Base-by-base conservation (phyloP, 805 yeast species). In the Candida boleticola region DNA sequence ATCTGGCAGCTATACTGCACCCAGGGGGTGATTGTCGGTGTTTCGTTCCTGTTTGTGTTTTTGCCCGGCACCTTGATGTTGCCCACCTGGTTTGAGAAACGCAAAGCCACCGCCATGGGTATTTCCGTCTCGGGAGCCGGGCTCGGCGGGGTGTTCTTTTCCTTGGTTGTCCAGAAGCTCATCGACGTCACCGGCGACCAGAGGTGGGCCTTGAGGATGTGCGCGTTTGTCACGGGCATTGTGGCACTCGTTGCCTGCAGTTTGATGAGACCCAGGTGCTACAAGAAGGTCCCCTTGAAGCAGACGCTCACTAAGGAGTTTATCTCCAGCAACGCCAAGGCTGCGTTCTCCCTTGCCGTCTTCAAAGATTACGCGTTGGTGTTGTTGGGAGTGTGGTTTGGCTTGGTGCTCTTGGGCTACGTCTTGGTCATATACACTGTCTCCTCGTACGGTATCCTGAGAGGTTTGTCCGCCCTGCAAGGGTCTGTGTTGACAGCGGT, bases 1-100 rank as follows among this genome's bases (percentile, higher is more conserved):
- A 51, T 71, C 10, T 78, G 81, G 80, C 80, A 78, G 46, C 48
- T 78, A 10, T 74, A 64, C 52, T 54, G 77, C 41, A 69, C 80
- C 5, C 82, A 78, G 53, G 83, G 83, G 2, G 49, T 77, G 3
- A 49, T 75, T 18, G 68, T 68, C 27, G 82, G 82, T 2, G 41
- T 74, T 13, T 74, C 80, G n/a, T 64, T 73, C 26, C 70, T 73
- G 3, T 48, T 74, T 23, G 51, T 72, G 17, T 74, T 65, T 45
- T 52, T 74, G 3, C 74, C 78, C 1, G 67, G 74, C 1, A 62
- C 75, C 29, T 51, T 74, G 16, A 57, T 74, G 3, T 50, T 76
- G 16, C 70, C 78, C 1, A 69, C 72, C 26, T 79, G 80, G 79
- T 79, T 79, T 52, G 60, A 64, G 36, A 63, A 61, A 26, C 59